Evolutionary conservation across 306 rosid genomes (phyloP).

Genomic region (Cyclanthera cordifolia): DNA sequence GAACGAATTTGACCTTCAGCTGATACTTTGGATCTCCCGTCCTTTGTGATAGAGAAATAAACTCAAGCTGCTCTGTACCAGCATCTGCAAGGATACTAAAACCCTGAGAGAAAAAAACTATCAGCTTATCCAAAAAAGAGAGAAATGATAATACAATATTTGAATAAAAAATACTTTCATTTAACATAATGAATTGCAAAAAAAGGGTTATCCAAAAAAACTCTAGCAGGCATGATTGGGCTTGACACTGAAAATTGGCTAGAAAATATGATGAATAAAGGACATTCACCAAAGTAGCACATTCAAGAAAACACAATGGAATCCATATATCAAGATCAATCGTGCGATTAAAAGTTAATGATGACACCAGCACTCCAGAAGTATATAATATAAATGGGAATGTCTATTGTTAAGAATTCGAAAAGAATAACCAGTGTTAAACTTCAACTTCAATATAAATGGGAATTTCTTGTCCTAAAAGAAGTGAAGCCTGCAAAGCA

Average conservation of each 20-base stretch:
- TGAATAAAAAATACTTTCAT: slow-evolving; percentile 17
- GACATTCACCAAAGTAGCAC: neutral
- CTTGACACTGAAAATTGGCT: neutral
- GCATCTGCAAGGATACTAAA: slow-evolving; percentile 87
- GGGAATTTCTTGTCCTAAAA: slow-evolving; percentile 8
- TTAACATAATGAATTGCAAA: neutral
- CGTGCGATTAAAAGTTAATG: neutral
- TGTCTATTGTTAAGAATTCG: neutral
- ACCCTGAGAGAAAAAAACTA: slow-evolving; percentile 44
- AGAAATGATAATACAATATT: neutral
- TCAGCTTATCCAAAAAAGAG: neutral
- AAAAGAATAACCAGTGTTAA: neutral
- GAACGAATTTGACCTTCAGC: slow-evolving; percentile 47
- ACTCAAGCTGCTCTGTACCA: slow-evolving; percentile 95
- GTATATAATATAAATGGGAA: neutral
- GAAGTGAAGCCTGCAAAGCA: slow-evolving; percentile 14
- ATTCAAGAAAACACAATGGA: neutral
- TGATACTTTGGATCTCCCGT: slow-evolving; percentile 92
- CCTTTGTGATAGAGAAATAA: slow-evolving; percentile 91
- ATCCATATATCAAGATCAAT: neutral
- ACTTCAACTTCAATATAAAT: neutral
- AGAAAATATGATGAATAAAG: neutral
- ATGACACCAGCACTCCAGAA: neutral
- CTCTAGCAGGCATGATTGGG: neutral
- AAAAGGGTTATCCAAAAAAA: neutral